phyloP scores from a whole-genome alignment of 192 early-diverging fungal genomes.

The Coemansia brasiliensis region DNA sequence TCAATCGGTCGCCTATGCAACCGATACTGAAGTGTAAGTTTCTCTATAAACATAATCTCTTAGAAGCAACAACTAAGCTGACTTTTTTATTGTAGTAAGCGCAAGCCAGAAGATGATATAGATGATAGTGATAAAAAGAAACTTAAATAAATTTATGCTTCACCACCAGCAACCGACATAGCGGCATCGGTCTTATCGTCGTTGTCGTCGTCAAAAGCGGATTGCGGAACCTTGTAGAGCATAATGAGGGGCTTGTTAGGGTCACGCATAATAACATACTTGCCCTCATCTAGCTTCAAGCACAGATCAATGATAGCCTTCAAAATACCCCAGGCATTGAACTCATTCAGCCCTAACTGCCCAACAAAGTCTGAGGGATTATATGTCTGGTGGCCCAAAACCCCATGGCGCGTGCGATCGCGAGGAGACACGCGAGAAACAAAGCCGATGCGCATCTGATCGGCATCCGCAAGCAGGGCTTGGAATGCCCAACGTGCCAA shows the following conservation, averaged over 20 bases:
- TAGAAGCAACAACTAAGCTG: neutral
- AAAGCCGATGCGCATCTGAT: conserved; percentile 88
- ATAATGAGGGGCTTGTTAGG: conserved; percentile 90
- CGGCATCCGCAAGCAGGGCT: conserved; percentile 81
- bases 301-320: conserved; percentile 91
- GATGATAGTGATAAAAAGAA: neutral
- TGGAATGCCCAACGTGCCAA: conserved; percentile 95
- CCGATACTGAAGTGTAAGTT: conserved; percentile 22
- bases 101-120: neutral
- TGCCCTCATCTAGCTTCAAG: conserved; percentile 84
- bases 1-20: conserved; percentile 68
- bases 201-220: conserved; percentile 61
- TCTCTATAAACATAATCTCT: neutral
- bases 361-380: conserved; percentile 86
- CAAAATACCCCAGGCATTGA: conserved; percentile 94
- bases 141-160: neutral
- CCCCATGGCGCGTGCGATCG: conserved; percentile 75
- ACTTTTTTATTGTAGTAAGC: too few species aligned
- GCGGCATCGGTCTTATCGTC: conserved; percentile 19
- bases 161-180: neutral
- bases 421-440: conserved; percentile 76
- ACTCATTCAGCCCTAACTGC: conserved; percentile 84
- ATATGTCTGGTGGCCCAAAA: conserved; percentile 82
- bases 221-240: conserved; percentile 75
- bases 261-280: conserved; percentile 93